phyloP scores from a whole-genome alignment of 306 rosid genomes.

The Prunus salicina region DNA sequence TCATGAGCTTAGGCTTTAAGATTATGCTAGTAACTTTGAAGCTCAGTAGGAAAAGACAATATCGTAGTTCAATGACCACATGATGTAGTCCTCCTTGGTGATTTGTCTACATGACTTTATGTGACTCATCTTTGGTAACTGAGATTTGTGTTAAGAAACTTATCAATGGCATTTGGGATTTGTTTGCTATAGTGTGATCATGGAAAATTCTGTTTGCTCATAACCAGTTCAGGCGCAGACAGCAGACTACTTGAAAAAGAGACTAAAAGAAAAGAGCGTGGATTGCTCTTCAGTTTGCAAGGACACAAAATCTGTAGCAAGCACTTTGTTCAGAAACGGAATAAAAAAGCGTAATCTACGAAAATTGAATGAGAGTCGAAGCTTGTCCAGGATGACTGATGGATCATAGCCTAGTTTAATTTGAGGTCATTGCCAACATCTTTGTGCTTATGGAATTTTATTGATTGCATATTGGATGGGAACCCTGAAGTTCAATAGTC shows the following conservation, averaged over 20 bases:
- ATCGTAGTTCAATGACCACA: neutral
- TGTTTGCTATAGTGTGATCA: slow-evolving; percentile 20
- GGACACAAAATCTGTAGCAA: slow-evolving; percentile 49
- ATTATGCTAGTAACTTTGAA: neutral
- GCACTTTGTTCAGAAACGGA: slow-evolving; percentile 67
- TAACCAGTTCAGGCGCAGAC: slow-evolving; percentile 74
- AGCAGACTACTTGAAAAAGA: slow-evolving; percentile 62
- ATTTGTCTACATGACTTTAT: neutral
- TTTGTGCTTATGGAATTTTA: neutral
- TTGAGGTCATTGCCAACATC: slow-evolving; percentile 23
- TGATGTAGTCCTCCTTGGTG: neutral
- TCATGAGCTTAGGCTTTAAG: too few species aligned
- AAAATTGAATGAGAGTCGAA: slow-evolving; percentile 46
- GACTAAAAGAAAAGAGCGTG: slow-evolving; percentile 34
- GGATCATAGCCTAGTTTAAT: slow-evolving; percentile 21
- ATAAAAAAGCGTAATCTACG: slow-evolving; percentile 57
- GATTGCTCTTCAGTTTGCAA: slow-evolving; percentile 19
- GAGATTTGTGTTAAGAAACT: neutral
- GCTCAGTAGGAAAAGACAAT: neutral
- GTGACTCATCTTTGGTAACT: neutral
- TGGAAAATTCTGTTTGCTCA: slow-evolving; percentile 15
- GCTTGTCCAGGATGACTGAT: slow-evolving; percentile 27
- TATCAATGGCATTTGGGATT: neutral
- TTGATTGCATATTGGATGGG: neutral
- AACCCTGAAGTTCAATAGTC: neutral